These are phyloP conservation scores for Neurospora intermedia DNA, from an alignment of 495 filamentous ascomycete species.

Conservation along the genomic window DNA sequence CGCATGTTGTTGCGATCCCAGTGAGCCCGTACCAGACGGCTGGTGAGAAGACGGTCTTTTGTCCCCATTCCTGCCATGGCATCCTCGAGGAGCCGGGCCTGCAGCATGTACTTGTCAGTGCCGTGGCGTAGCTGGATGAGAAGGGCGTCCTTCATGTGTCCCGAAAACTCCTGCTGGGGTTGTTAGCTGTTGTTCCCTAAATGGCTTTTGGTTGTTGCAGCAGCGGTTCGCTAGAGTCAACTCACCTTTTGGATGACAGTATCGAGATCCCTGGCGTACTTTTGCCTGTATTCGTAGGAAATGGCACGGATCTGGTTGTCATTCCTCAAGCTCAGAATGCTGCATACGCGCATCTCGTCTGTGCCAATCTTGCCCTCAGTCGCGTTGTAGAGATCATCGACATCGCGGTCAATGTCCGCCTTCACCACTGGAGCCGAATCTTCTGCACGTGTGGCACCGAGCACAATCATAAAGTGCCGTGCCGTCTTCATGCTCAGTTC, in stretches of 20 bases:
- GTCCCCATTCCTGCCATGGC: constrained; percentile 82
- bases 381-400: constrained; percentile 58
- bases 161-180: constrained; percentile 56
- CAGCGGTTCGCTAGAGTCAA: neutral
- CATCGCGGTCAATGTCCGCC: constrained; percentile 59
- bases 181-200: constrained; percentile 1
- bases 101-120: constrained; percentile 67
- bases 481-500: constrained; percentile 82
- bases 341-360: constrained; percentile 65
- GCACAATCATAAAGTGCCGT: constrained; percentile 65
- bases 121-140: constrained; percentile 66
- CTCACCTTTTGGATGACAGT: constrained; percentile 55
- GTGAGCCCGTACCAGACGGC: constrained; percentile 61
- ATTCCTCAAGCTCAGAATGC: constrained; percentile 59
- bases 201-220: neutral
- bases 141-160: constrained; percentile 86
- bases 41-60: constrained; percentile 69
- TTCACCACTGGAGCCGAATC: constrained; percentile 62
- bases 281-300: constrained; percentile 53
- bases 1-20: constrained; percentile 67
- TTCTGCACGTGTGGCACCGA: constrained; percentile 60
- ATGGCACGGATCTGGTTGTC: constrained; percentile 77
- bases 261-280: constrained; percentile 55
- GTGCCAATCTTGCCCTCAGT: constrained; percentile 61
- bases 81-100: constrained; percentile 69